These are phyloP conservation scores for Lodderomyces parapsilosis DNA, from an alignment of 1,139 yeast genomes.

Conservation along the genomic window DNA sequence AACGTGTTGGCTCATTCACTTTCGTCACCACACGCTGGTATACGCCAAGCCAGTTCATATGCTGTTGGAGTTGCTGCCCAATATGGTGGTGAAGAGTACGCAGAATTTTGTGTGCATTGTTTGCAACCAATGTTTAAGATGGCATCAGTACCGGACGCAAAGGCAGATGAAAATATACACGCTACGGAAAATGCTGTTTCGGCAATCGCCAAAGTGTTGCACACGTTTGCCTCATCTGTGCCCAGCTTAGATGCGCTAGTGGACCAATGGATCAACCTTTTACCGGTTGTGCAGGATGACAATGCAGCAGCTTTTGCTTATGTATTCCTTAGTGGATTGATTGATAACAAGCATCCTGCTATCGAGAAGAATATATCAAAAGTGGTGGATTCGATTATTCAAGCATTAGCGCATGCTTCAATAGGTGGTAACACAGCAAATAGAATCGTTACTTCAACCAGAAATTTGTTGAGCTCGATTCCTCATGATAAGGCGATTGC, in stretches of 20 bases:
- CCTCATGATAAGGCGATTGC: slow-evolving; percentile 67
- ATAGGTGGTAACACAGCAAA: slow-evolving; percentile 71
- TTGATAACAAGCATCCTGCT: slow-evolving; percentile 66
- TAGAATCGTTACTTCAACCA: slow-evolving; percentile 59
- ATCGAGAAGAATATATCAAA: slow-evolving; percentile 58
- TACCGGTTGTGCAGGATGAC: slow-evolving; percentile 82
- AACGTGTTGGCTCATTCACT: slow-evolving; percentile 64
- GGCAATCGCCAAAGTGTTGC: slow-evolving; percentile 80
- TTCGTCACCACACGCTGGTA: slow-evolving; percentile 63
- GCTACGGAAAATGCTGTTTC: slow-evolving; percentile 88
- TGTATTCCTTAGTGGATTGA: slow-evolving; percentile 70
- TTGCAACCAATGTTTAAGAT: slow-evolving; percentile 74
- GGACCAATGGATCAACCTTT: slow-evolving; percentile 73
- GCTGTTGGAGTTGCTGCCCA: slow-evolving; percentile 87
- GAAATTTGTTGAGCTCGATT: slow-evolving; percentile 44
- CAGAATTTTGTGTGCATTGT: slow-evolving; percentile 63
- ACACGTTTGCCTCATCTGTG: slow-evolving; percentile 52
- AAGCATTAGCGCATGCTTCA: slow-evolving; percentile 70
- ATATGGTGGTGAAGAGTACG: slow-evolving; percentile 64
- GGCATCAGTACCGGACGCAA: slow-evolving; percentile 79
- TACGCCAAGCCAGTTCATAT: slow-evolving; percentile 87
- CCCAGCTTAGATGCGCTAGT: slow-evolving; percentile 65
- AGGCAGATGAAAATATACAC: slow-evolving; percentile 75
- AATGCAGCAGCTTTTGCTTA: slow-evolving; percentile 91
- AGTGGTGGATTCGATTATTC: slow-evolving; percentile 71